Conservation (phyloP, 1,139 yeast genomes). For the Suzukiozyma palmioleophila region DNA sequence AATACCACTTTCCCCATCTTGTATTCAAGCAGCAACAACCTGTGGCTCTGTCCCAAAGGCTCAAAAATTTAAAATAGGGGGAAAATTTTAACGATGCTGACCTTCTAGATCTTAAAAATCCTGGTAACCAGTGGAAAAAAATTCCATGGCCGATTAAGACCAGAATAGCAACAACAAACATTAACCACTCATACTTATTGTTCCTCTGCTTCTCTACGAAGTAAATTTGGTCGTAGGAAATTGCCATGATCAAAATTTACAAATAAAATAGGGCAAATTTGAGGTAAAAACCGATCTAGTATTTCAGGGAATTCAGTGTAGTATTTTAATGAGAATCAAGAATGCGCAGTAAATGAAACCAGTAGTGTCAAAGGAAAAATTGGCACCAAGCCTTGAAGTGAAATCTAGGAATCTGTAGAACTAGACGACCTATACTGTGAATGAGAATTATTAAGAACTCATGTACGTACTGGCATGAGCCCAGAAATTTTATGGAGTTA, state of each 20-base stretch:
- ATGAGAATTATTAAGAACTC: too few relatives aligned
- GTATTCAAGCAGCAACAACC: constrained; percentile 19
- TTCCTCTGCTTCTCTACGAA: constrained; percentile 32
- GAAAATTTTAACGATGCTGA: constrained; percentile 5
- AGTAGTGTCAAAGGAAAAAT: too few relatives aligned
- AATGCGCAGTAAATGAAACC: too few relatives aligned
- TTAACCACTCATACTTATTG: constrained; percentile 29
- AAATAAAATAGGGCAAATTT: neutral
- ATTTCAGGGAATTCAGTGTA: too few relatives aligned
- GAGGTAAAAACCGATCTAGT: neutral
- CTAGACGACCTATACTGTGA: too few relatives aligned
- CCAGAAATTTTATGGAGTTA: constrained; percentile 1
- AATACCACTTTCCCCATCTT: constrained; percentile 18
- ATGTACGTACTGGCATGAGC: neutral
- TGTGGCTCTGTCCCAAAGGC: constrained; percentile 26
- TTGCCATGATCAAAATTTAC: constrained; percentile 6
- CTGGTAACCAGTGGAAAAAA: constrained; percentile 40
- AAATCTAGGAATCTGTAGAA: too few relatives aligned
- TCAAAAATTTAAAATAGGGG: constrained; percentile 21
- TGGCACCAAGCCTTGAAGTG: too few relatives aligned
- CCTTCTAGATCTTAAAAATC: constrained; percentile 13
- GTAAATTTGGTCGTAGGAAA: constrained; percentile 29
- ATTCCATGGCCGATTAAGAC: constrained; percentile 35
- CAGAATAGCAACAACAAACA: constrained; percentile 22
- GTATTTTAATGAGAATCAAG: too few relatives aligned